Evolutionary conservation across 163 green algal genomes (phyloP).

Genomic region (Chlamydomonas reinhardtii): DNA sequence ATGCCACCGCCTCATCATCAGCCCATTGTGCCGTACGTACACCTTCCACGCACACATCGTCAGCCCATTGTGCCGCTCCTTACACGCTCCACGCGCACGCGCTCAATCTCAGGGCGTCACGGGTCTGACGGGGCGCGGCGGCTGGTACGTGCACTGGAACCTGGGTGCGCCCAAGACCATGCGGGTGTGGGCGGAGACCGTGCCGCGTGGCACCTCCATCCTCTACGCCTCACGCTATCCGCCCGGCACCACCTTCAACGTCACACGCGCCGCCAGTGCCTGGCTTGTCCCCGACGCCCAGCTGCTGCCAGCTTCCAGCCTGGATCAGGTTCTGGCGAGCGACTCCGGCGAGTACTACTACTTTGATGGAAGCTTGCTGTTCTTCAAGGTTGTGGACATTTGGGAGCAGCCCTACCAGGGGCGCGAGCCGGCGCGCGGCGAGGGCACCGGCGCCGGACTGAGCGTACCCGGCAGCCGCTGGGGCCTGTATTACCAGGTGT

Average conservation of each 20-base stretch:
- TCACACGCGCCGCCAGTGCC: background rate
- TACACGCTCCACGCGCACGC: too few species aligned
- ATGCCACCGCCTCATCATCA: too few species aligned
- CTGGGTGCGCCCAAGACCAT: slow-evolving; percentile 45
- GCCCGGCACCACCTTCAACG: slow-evolving; percentile 42
- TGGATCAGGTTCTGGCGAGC: slow-evolving; percentile 26
- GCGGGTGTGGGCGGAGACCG: slow-evolving; percentile 36
- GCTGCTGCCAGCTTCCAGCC: slow-evolving; percentile 14
- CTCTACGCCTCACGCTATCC: slow-evolving; percentile 61
- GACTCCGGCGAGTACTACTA: slow-evolving; percentile 41
- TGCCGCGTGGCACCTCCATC: slow-evolving; percentile 52
- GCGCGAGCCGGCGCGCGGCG: background rate
- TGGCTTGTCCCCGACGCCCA: background rate
- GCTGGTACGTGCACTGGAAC: slow-evolving; percentile 62
- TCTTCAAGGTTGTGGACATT: slow-evolving; percentile 45
- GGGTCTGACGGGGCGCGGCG: slow-evolving; percentile 64
- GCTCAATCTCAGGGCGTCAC: slow-evolving; percentile 53
- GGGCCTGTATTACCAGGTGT: background rate
- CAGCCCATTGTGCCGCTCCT: too few species aligned
- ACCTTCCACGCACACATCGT: too few species aligned
- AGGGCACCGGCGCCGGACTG: background rate
- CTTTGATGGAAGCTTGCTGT: slow-evolving; percentile 61
- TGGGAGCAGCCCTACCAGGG: background rate
- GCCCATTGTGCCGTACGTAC: too few species aligned
- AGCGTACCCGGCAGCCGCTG: background rate